phyloP scores from a whole-genome alignment of 2,329 filamentous ascomycete genomes.

The Cadophora malorum region DNA sequence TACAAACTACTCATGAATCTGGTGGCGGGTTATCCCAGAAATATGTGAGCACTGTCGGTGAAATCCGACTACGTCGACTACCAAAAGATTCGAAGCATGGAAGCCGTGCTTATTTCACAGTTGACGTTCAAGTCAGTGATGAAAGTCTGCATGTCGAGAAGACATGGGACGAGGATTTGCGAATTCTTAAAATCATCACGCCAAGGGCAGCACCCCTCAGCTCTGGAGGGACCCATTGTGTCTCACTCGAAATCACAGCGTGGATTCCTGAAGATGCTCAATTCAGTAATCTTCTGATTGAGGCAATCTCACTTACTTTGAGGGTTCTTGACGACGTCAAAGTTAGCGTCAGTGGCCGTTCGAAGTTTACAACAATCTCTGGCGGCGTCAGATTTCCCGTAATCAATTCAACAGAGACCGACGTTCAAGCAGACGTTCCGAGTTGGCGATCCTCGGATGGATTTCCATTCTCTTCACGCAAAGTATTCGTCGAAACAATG shows the following conservation, averaged over 20 bases:
- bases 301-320: slow-evolving; percentile 36
- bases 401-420: background rate
- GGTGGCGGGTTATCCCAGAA: slow-evolving; percentile 18
- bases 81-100: slow-evolving; percentile 33
- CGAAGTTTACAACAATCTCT: slow-evolving; percentile 35
- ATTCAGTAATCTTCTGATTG: slow-evolving; percentile 35
- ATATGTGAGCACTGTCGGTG: slow-evolving; percentile 37
- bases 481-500: slow-evolving; percentile 39
- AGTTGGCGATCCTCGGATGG: slow-evolving; percentile 14
- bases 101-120: slow-evolving; percentile 35
- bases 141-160: slow-evolving; percentile 31
- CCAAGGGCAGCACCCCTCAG: slow-evolving; percentile 34
- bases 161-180: slow-evolving; percentile 35
- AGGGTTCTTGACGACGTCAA: slow-evolving; percentile 39
- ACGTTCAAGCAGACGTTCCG: background rate
- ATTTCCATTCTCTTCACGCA: slow-evolving; percentile 37
- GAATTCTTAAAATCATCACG: slow-evolving; percentile 38
- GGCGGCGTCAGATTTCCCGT: slow-evolving; percentile 39
- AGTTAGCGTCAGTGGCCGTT: slow-evolving; percentile 33
- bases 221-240: slow-evolving; percentile 33
- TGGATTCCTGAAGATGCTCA: slow-evolving; percentile 43
- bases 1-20: slow-evolving; percentile 35
- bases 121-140: slow-evolving; percentile 40
- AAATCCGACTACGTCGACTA: slow-evolving; percentile 38
- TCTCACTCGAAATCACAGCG: slow-evolving; percentile 42